Evolutionary conservation across 2,329 filamentous ascomycete genomes (phyloP).

Genomic region (Epichloe aotearoae): DNA sequence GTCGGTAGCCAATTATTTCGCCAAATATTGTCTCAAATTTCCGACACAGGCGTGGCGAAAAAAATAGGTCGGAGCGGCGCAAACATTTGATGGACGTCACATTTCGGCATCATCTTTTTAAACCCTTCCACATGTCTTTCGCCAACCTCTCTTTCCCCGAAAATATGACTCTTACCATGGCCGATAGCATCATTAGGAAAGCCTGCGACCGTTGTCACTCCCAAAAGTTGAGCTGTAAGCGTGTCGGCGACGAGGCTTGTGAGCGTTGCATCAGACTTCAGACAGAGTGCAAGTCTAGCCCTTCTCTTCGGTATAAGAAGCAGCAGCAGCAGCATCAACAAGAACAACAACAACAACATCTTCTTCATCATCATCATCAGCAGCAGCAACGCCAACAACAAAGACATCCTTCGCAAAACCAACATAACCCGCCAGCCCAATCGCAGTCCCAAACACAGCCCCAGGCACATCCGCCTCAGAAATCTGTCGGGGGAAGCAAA

Average conservation of each 20-base stretch:
- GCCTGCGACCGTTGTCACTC: conserved; percentile 34
- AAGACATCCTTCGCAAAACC: conserved; percentile 7
- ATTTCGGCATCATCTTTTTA: conserved; percentile 14
- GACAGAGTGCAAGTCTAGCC: conserved; percentile 30
- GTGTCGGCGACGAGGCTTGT: conserved; percentile 25
- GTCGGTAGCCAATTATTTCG: conserved; percentile 7
- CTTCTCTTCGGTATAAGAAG: conserved; percentile 26
- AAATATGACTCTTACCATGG: conserved; percentile 20
- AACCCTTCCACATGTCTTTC: conserved; percentile 18
- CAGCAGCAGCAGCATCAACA: conserved; percentile 17
- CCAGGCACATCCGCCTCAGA: conserved; percentile 1
- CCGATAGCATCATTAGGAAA: conserved; percentile 26
- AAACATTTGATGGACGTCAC: conserved; percentile 6
- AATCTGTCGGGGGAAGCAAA: conserved; percentile 2
- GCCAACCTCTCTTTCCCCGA: conserved; percentile 10
- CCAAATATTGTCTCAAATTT: conserved; percentile 2
- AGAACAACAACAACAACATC: conserved; percentile 9
- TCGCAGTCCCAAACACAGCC: conserved; percentile 2
- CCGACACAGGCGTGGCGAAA: background rate
- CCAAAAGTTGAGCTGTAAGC: conserved; percentile 34
- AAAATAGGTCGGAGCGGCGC: conserved; percentile 5
- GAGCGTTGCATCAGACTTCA: conserved; percentile 29
- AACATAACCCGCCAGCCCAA: conserved; percentile 1
- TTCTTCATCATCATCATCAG: conserved; percentile 15
- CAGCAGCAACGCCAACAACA: conserved; percentile 6